These are phyloP conservation scores for Clavulina sp. DNA, from an alignment of 768 basidiomycete species.

Conservation along the genomic window DNA sequence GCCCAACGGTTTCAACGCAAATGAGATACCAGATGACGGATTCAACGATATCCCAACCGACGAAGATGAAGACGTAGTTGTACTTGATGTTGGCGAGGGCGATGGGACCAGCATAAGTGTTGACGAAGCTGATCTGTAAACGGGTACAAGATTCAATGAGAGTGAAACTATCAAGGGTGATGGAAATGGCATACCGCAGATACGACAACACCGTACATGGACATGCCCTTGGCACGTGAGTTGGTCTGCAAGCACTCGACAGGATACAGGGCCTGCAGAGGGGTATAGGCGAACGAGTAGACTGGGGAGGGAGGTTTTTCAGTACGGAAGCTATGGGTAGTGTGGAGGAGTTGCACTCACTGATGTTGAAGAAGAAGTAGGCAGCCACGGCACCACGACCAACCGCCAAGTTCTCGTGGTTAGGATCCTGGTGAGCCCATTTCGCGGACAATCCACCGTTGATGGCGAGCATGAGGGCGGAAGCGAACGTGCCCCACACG, in stretches of 20 bases:
- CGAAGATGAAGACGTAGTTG: constrained; percentile 20
- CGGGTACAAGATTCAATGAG: background rate
- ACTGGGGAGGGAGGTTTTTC: constrained; percentile 11
- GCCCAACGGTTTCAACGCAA: constrained; percentile 16
- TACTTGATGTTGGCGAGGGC: constrained; percentile 24
- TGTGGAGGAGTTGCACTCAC: constrained; percentile 9
- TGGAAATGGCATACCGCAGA: constrained; percentile 21
- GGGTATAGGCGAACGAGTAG: constrained; percentile 38
- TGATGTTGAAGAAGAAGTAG: constrained; percentile 33
- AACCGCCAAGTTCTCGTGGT: constrained; percentile 11
- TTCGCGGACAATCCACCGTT: constrained; percentile 14
- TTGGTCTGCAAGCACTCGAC: constrained; percentile 39
- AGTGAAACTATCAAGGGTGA: background rate
- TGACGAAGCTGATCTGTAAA: constrained; percentile 20
- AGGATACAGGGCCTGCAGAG: constrained; percentile 40
- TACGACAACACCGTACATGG: constrained; percentile 25
- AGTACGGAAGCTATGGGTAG: background rate
- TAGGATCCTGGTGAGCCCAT: constrained; percentile 8
- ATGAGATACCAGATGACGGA: constrained; percentile 16
- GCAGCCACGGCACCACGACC: constrained; percentile 20
- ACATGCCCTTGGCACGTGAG: constrained; percentile 45
- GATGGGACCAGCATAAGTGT: constrained; percentile 34
- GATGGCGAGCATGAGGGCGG: constrained; percentile 14
- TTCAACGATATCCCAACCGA: constrained; percentile 16
- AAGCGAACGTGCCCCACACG: constrained; percentile 19